Evolutionary conservation across 2,329 filamentous ascomycete species (phyloP).

Genomic region (Neofusicoccum sp.): DNA sequence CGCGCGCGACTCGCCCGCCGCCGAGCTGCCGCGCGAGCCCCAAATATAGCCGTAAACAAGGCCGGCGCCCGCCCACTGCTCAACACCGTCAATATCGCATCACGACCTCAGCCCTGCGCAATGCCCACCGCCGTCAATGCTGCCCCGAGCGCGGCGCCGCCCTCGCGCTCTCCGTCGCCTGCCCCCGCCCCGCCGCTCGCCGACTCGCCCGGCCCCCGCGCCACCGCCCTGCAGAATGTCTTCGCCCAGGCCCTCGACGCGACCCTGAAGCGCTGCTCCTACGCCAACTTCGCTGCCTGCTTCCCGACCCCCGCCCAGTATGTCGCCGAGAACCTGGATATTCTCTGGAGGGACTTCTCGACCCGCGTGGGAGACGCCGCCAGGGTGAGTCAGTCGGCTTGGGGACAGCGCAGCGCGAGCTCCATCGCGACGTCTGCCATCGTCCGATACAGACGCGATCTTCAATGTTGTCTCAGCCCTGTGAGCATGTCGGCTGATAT

Average conservation of each 20-base stretch:
- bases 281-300: slow-evolving; percentile 64
- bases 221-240: slow-evolving; percentile 61
- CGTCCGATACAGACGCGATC: not conserved
- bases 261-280: slow-evolving; percentile 63
- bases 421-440: not conserved
- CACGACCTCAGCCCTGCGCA: not conserved
- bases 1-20: not conserved
- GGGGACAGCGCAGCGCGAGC: not conserved
- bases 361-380: slow-evolving; percentile 61
- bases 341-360: slow-evolving; percentile 61
- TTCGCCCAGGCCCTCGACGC: slow-evolving; percentile 62
- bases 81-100: not conserved
- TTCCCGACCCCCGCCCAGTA: slow-evolving; percentile 64
- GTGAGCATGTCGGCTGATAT: not conserved
- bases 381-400: slow-evolving; percentile 35
- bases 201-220: slow-evolving; percentile 61
- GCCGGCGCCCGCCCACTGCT: slow-evolving; percentile 15
- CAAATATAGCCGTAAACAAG: slow-evolving; percentile 19
- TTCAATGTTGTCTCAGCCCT: not conserved
- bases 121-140: slow-evolving; percentile 35
- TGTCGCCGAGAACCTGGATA: slow-evolving; percentile 58
- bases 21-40: not conserved
- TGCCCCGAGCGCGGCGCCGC: slow-evolving; percentile 18
- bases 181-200: slow-evolving; percentile 56
- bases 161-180: slow-evolving; percentile 53